Evolutionary conservation across 345 rosid genomes (phyloP).

Genomic region (Eucalyptus curtisii): DNA sequence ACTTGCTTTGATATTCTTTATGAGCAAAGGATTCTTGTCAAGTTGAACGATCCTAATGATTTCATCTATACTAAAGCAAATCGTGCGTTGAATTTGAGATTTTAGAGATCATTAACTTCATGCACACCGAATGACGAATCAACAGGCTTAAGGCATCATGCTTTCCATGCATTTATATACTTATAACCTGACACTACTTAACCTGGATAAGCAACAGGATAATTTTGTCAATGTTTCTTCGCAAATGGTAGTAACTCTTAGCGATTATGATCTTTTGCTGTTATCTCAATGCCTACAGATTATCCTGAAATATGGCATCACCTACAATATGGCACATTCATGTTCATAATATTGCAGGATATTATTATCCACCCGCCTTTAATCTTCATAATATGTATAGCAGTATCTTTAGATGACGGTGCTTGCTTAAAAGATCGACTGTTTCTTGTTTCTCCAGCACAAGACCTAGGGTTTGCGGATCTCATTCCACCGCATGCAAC

Average conservation of each 20-base stretch:
- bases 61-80: background rate
- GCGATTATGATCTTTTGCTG: background rate
- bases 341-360: background rate
- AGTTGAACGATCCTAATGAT: background rate
- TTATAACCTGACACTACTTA: background rate
- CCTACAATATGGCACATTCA: background rate
- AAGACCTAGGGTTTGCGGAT: conserved; percentile 13
- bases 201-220: background rate
- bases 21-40: background rate
- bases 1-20: background rate
- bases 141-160: background rate
- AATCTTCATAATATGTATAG: background rate
- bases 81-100: background rate
- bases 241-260: background rate
- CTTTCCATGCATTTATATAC: background rate
- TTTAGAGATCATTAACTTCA: background rate
- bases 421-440: background rate
- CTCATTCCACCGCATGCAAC: conserved; percentile 15
- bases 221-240: background rate
- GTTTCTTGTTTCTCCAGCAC: conserved; percentile 5
- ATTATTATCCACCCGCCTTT: background rate
- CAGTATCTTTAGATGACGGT: background rate
- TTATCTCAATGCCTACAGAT: background rate
- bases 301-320: background rate
- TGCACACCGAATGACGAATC: background rate